Conservation (phyloP, 768 basidiomycete genomes). For the Termitomyces sp. region DNA sequence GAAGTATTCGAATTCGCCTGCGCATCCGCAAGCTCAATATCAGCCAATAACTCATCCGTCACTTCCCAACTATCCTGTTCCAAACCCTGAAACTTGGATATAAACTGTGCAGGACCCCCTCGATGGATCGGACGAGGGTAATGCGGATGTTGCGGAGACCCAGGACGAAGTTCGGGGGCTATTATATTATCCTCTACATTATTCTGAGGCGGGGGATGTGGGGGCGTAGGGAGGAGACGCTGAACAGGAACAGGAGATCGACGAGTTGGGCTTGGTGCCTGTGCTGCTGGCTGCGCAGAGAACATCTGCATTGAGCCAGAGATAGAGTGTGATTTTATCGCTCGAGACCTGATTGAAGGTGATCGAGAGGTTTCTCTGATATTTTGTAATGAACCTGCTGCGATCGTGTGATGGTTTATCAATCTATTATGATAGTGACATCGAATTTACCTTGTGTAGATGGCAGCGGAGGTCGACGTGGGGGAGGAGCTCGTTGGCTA, state of each 20-base stretch:
- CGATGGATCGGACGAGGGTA: slow-evolving; percentile 68
- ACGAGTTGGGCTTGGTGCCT: slow-evolving; percentile 38
- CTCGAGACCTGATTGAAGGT: slow-evolving; percentile 47
- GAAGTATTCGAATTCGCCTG: slow-evolving; percentile 35
- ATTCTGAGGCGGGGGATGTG: slow-evolving; percentile 33
- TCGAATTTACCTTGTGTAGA: too few species aligned
- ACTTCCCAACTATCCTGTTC: slow-evolving; percentile 59
- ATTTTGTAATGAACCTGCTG: slow-evolving; percentile 37
- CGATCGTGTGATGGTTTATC: too few species aligned
- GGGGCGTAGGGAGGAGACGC: slow-evolving; percentile 39
- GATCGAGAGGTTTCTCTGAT: slow-evolving; percentile 49
- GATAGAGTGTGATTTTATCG: slow-evolving; percentile 58
- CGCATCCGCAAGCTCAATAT: slow-evolving; percentile 68
- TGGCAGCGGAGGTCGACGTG: too few species aligned
- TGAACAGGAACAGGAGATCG: slow-evolving; percentile 35
- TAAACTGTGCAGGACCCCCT: slow-evolving; percentile 48
- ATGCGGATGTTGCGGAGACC: slow-evolving; percentile 38
- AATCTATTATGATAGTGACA: too few species aligned
- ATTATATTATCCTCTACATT: slow-evolving; percentile 27
- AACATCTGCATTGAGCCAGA: slow-evolving; percentile 56
- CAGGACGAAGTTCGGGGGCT: slow-evolving; percentile 27
- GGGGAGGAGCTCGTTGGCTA: too few species aligned
- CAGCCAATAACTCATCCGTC: slow-evolving; percentile 66
- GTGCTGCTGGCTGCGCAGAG: slow-evolving; percentile 35
- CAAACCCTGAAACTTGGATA: slow-evolving; percentile 48